Percentiles rank a stretch among this genome's conserved stretches.
Conservation (phyloP, 495 filamentous ascomycete species). For the Melanomma pulvis-pyrius region DNA sequence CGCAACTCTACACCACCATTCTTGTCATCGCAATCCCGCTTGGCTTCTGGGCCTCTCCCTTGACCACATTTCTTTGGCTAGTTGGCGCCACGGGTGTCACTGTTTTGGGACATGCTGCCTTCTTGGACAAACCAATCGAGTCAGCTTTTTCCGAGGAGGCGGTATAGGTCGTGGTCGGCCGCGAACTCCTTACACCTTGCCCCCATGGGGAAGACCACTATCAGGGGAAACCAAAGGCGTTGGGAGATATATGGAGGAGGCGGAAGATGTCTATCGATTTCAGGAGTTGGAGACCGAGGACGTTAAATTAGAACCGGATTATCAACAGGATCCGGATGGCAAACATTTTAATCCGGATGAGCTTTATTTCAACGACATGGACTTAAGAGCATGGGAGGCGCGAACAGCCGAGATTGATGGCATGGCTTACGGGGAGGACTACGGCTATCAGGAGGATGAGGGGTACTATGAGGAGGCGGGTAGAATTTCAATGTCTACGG, state of each 20-base stretch:
- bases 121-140: conserved; percentile 99
- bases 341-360: conserved; percentile 35
- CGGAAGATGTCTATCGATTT: conserved; percentile 38
- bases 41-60: conserved; percentile 77
- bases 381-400: conserved; percentile 36
- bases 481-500: conserved; percentile 11
- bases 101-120: conserved; percentile 90
- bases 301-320: conserved; percentile 29
- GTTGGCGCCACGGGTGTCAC: conserved; percentile 90
- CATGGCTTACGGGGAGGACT: conserved; percentile 36
- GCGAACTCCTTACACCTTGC: conserved; percentile 96
- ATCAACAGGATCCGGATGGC: conserved; percentile 21
- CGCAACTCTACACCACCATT: conserved; percentile 90
- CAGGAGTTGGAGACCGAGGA: conserved; percentile 36
- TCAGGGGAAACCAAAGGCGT: conserved; percentile 69
- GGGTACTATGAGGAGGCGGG: conserved; percentile 27
- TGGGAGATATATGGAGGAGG: conserved; percentile 59
- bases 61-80: conserved; percentile 85
- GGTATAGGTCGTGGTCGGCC: conserved; percentile 98
- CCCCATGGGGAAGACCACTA: conserved; percentile 99
- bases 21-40: conserved; percentile 80
- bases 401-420: conserved; percentile 23
- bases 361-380: conserved; percentile 40
- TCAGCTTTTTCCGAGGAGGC: conserved; percentile 99
- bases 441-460: conserved; percentile 32